Percentiles rank a stretch among this genome's conserved stretches.
These are phyloP conservation scores for Magnolia officinalis DNA, from an alignment of 164 flowering plant genomes.

Conservation along the genomic window DNA sequence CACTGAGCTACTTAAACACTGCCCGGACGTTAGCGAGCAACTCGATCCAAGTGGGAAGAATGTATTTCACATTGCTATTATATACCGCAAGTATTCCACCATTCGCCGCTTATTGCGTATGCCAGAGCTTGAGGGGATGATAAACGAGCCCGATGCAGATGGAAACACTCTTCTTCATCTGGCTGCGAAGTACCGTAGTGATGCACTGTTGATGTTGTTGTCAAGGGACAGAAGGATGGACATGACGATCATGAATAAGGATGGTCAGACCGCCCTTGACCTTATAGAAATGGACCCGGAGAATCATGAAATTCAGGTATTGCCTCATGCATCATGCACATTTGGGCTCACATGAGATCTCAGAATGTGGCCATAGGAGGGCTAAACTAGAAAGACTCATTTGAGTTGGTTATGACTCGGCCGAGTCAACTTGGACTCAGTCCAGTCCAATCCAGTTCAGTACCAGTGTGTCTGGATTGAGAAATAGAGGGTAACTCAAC, in stretches of 20 bases:
- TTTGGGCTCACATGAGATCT: background rate
- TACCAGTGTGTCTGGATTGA: background rate
- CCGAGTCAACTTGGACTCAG: background rate
- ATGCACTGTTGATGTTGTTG: background rate
- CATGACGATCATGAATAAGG: conserved; percentile 3
- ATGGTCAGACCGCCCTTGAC: conserved; percentile 4
- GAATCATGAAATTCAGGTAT: background rate
- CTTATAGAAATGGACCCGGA: background rate
- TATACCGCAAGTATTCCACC: too few relatives aligned
- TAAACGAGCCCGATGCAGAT: background rate
- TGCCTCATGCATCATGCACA: background rate
- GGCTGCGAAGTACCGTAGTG: background rate
- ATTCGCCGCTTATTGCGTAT: background rate
- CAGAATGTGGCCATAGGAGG: background rate
- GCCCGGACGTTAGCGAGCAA: conserved; percentile 8
- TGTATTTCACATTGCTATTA: conserved; percentile 2
- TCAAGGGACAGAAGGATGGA: background rate
- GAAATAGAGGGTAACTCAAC: background rate
- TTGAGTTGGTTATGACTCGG: too few relatives aligned
- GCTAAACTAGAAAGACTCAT: too few relatives aligned
- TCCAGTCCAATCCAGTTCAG: background rate
- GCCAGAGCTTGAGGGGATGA: background rate
- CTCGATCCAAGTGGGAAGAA: background rate
- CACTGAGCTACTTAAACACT: background rate
- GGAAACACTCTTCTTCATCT: conserved; percentile 5